Evolutionary conservation across 495 filamentous ascomycete genomes (phyloP).

Genomic region (Podospora appendiculata): DNA sequence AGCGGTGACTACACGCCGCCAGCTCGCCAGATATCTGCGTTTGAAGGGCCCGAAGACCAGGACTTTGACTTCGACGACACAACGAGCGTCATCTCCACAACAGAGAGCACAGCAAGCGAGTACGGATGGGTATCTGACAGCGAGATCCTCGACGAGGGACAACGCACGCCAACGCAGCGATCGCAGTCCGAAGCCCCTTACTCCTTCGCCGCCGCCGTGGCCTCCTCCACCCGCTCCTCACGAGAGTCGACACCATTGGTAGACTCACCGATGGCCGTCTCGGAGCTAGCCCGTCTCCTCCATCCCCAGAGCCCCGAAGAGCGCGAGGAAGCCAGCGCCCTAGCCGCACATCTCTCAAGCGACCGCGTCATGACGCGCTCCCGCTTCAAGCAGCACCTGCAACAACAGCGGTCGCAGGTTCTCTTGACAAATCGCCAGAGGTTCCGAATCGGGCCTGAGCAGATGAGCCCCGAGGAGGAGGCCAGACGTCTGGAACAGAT

Average conservation of each 20-base stretch:
- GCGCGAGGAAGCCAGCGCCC: slow-evolving; percentile 68
- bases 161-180: slow-evolving; percentile 65
- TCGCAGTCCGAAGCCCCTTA: slow-evolving; percentile 5
- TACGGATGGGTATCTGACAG: slow-evolving; percentile 49
- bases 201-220: slow-evolving; percentile 7
- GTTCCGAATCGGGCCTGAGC: slow-evolving; percentile 13
- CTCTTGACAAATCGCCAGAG: slow-evolving; percentile 42
- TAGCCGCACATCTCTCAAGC: slow-evolving; percentile 71
- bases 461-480: slow-evolving; percentile 60
- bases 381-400: slow-evolving; percentile 57
- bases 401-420: slow-evolving; percentile 57
- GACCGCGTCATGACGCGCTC: slow-evolving; percentile 72
- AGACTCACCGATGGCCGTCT: slow-evolving; percentile 57
- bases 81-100: slow-evolving; percentile 66
- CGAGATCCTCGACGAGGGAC: slow-evolving; percentile 42
- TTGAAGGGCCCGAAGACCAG: slow-evolving; percentile 5
- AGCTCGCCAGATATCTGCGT: not conserved
- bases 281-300: slow-evolving; percentile 71
- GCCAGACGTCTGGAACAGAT: slow-evolving; percentile 72
- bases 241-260: slow-evolving; percentile 51
- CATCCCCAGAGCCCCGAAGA: slow-evolving; percentile 73
- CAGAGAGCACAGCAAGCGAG: slow-evolving; percentile 35
- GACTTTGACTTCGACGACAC: slow-evolving; percentile 68
- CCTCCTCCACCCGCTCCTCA: slow-evolving; percentile 16
- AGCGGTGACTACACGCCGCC: slow-evolving; percentile 60